Conservation (phyloP, 495 filamentous ascomycete genomes). For the Trichoderma gamsii region DNA sequence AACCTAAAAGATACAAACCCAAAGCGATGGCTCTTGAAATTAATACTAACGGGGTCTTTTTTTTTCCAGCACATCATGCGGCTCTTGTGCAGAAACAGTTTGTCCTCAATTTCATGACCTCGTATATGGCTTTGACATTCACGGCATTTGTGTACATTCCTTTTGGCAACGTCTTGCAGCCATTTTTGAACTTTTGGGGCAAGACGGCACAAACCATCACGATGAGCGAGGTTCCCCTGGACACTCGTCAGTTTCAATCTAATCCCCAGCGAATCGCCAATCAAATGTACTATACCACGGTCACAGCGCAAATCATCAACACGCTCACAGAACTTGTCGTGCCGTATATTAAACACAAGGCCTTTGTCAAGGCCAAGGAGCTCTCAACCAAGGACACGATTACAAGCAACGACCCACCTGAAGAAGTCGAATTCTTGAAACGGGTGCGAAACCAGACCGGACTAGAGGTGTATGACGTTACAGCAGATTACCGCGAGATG, state of each 20-base stretch:
- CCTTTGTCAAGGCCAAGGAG: constrained; percentile 67
- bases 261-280: constrained; percentile 79
- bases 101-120: constrained; percentile 94
- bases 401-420: constrained; percentile 52
- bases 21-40: too few species aligned
- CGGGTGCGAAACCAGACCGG: constrained; percentile 86
- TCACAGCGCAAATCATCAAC: constrained; percentile 89
- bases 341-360: constrained; percentile 72
- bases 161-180: constrained; percentile 80
- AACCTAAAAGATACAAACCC: not conserved
- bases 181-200: constrained; percentile 82
- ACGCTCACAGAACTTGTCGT: constrained; percentile 81
- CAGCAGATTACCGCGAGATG: constrained; percentile 88
- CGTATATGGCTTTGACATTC: constrained; percentile 84
- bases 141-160: constrained; percentile 97
- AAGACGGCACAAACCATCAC: constrained; percentile 70
- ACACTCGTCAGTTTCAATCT: constrained; percentile 66
- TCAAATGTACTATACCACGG: constrained; percentile 95
- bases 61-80: constrained; percentile 53
- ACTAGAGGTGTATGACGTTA: constrained; percentile 79
- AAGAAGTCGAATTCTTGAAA: constrained; percentile 70
- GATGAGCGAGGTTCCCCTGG: constrained; percentile 60
- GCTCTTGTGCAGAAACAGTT: constrained; percentile 88
- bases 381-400: constrained; percentile 52
- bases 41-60: not conserved